These are phyloP conservation scores for Gilbertella persicaria DNA, from an alignment of 371 early-diverging fungal species.

Conservation along the genomic window DNA sequence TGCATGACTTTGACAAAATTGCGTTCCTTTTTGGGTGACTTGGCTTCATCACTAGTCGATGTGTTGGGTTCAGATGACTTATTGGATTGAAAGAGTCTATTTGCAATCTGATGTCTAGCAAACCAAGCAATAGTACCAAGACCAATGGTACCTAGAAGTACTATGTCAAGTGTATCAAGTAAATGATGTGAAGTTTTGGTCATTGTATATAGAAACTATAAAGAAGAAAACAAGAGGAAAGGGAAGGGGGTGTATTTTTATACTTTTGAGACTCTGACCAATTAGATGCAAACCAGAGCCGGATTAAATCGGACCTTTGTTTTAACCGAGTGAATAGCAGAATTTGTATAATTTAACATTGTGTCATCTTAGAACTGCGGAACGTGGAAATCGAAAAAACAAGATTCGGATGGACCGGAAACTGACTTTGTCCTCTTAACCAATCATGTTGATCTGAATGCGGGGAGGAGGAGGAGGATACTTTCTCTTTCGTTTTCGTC, in stretches of 20 bases:
- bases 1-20: conserved; percentile 61
- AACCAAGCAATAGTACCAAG: conserved; percentile 39
- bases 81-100: conserved; percentile 6
- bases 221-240: neutral
- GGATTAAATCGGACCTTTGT: no score
- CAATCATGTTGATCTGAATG: no score
- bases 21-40: conserved; percentile 38
- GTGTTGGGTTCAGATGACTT: neutral
- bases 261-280: no score
- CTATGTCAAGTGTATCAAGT: conserved; percentile 33
- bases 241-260: no score
- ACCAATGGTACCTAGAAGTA: conserved; percentile 34
- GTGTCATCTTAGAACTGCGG: no score
- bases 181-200: conserved; percentile 1
- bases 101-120: conserved; percentile 22
- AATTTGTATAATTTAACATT: no score
- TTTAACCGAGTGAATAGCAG: no score
- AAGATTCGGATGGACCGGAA: no score
- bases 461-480: no score
- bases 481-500: neutral
- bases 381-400: no score
- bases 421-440: no score
- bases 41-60: neutral
- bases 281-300: no score
- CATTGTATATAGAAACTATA: neutral